Conservation (phyloP, 257 asterid species). For the Solanum pennellii region DNA sequence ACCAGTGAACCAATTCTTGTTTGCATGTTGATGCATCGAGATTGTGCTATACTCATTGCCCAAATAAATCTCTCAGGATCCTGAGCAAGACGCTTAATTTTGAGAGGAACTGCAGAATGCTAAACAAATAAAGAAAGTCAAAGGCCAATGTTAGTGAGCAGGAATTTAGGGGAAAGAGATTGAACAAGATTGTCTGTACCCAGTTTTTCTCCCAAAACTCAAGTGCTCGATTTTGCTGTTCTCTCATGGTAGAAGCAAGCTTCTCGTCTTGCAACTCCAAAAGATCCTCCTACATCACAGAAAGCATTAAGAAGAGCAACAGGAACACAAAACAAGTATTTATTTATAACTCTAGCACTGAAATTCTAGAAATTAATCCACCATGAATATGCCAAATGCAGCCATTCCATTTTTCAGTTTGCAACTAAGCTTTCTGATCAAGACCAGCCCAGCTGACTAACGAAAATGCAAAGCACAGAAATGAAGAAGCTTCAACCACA, state of each 20-base stretch:
- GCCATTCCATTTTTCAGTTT: background rate
- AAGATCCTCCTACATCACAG: slow-evolving; percentile 70
- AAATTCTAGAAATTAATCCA: background rate
- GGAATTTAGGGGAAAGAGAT: slow-evolving; percentile 2
- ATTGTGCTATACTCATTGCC: slow-evolving; percentile 88
- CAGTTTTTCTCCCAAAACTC: slow-evolving; percentile 94
- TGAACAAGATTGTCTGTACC: slow-evolving; percentile 32
- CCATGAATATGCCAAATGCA: background rate
- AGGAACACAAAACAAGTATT: background rate
- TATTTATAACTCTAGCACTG: background rate
- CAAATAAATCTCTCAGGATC: slow-evolving; percentile 92
- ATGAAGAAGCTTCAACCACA: background rate
- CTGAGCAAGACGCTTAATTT: slow-evolving; percentile 76
- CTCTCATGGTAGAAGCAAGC: slow-evolving; percentile 68
- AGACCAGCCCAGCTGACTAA: background rate
- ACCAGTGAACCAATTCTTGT: slow-evolving; percentile 79
- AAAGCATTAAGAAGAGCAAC: slow-evolving; percentile 3
- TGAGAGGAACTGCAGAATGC: slow-evolving; percentile 93
- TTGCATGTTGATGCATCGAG: slow-evolving; percentile 69
- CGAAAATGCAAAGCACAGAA: background rate
- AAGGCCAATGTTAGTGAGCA: background rate
- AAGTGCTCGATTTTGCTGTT: slow-evolving; percentile 62
- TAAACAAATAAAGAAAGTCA: slow-evolving; percentile 15
- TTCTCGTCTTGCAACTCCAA: slow-evolving; percentile 79
- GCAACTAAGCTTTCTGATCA: background rate